Conservation (phyloP, 202 grass and related monocot species). For the Schoenoplectus triqueter region DNA sequence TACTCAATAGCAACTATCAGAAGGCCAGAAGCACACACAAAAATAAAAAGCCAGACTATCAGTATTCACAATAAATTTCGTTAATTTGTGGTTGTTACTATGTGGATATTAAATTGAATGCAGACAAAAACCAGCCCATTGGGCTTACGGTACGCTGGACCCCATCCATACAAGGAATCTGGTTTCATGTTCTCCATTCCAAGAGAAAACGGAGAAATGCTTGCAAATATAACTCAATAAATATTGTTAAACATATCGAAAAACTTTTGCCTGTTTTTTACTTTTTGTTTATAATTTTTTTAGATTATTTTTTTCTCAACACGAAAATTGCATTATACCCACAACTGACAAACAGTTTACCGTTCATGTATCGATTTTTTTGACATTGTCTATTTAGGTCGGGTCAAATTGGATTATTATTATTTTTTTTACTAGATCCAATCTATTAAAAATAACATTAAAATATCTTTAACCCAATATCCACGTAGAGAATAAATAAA, state of each 20-base stretch:
- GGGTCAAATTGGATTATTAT: too few relatives aligned
- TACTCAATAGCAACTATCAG: slow-evolving; percentile 5
- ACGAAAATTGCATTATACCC: too few relatives aligned
- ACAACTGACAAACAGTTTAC: too few relatives aligned
- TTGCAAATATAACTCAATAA: neutral
- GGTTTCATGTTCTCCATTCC: neutral
- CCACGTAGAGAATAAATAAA: too few relatives aligned
- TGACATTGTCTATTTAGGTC: too few relatives aligned
- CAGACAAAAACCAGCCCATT: neutral
- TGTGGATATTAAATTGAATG: slow-evolving; percentile 12
- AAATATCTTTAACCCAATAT: too few relatives aligned
- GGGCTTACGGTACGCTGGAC: neutral
- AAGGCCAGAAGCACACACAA: neutral
- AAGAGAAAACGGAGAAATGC: neutral
- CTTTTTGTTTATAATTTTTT: too few relatives aligned
- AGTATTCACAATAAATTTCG: neutral
- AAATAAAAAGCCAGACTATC: neutral
- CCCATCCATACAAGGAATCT: neutral
- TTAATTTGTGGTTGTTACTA: slow-evolving; percentile 11
- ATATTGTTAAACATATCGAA: neutral
- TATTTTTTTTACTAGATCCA: too few relatives aligned
- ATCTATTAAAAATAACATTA: too few relatives aligned
- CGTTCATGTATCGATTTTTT: too few relatives aligned
- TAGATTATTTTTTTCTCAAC: too few relatives aligned
- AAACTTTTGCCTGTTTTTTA: too few relatives aligned